A percentile compares a stretch with the other conserved stretches of the same genome.
These are phyloP conservation scores for Pistacia atlantica DNA, from an alignment of 345 rosid species.

Conservation along the genomic window DNA sequence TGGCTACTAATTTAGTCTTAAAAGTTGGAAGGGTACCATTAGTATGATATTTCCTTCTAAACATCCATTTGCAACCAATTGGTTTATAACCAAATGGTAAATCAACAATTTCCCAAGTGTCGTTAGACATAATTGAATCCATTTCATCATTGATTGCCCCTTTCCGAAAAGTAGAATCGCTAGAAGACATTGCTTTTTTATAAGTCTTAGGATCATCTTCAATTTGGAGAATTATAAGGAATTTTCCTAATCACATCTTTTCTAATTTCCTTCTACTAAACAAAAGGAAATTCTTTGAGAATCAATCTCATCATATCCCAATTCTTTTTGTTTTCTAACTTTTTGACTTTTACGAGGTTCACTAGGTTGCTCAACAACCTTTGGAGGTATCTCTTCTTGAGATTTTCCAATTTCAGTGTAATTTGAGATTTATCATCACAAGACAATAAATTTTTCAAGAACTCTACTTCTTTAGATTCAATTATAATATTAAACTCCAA, in stretches of 20 bases:
- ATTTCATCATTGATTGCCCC: constrained; percentile 11
- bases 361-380: background rate
- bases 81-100: too few species aligned
- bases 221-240: background rate
- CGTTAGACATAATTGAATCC: background rate
- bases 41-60: too few species aligned
- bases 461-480: too few species aligned
- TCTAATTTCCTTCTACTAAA: background rate
- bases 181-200: background rate
- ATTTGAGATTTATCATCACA: too few species aligned
- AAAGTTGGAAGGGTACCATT: too few species aligned
- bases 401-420: background rate
- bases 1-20: too few species aligned
- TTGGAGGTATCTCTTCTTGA: background rate
- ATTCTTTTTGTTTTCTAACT: background rate
- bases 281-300: background rate
- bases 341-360: background rate
- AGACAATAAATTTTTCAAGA: too few species aligned
- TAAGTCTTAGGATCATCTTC: background rate
- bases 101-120: too few species aligned
- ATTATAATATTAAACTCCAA: too few species aligned
- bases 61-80: too few species aligned
- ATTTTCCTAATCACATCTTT: background rate
- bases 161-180: constrained; percentile 13
- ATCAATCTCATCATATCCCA: background rate